Evolutionary conservation across 371 early-diverging fungal species (phyloP), one percentile per base, ranked within the genome.

Genomic region (Mortierella sp.): DNA sequence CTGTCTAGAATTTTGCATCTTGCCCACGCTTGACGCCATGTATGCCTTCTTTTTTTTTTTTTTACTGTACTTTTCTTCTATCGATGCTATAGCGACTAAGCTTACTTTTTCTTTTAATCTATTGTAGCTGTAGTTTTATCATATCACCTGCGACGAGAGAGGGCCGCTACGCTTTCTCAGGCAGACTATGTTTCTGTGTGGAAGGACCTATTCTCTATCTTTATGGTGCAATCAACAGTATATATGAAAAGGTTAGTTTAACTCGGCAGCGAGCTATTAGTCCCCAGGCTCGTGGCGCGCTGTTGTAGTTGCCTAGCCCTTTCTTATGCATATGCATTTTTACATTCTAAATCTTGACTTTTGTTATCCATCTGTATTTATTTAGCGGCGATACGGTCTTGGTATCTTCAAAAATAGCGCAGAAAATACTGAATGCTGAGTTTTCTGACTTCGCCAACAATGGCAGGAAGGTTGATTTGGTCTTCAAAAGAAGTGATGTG

Each of bases 381-480:
- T 63, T 33, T 50, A 63, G 52, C 50, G 63, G 63, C 7, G 63
- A 63, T 19, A 33, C 52, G 16, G 63, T 63, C 52, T 50, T 63
- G 62, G n/a, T 6, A 32, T 50, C 63, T 32, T 63, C 63, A 33
- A 63, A n/a, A n/a, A 7, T 2, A 4, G 36, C 19, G 36, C 52
- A 63, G 50, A 19, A 63, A 63, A 28, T 63, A 63, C 48, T 47
- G 48, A 47, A 63, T 28, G 63, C n/a, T 24, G 45, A 63, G 38
- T 63, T 63, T 28, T 21, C 63, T 63, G 63, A 63, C 13, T 9
- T 41, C 41, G 60, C 60, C 1, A 60, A 9, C 2, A 41, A 41
- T 41, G 60, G 60, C 60, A 60, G 60, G n/a, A 60, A 60, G 40
- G 60, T 60, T n/a, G 60, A 60, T 38, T 38, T 60, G 10, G 60